phyloP scores from a whole-genome alignment of 129 eudicot species.

The Cynara cardunculus region DNA sequence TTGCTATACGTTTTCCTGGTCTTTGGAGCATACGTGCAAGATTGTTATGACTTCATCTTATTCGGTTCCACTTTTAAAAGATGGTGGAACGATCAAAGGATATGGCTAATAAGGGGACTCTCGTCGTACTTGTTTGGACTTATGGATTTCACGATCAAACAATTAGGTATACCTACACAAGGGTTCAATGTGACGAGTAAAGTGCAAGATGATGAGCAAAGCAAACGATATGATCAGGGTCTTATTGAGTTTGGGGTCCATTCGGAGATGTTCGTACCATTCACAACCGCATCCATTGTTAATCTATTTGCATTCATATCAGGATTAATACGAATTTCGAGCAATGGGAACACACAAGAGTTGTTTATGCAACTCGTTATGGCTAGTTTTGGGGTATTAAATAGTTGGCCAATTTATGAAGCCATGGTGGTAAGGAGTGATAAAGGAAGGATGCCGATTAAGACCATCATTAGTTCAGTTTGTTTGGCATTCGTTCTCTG shows the following conservation, averaged over 20 bases:
- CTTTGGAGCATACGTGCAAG: constrained; percentile 64
- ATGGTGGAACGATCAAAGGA: constrained; percentile 81
- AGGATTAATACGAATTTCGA: constrained; percentile 22
- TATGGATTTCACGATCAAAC: constrained; percentile 31
- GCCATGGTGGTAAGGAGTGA: constrained; percentile 66
- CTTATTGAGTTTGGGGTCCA: constrained; percentile 65
- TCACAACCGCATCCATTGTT: constrained; percentile 51
- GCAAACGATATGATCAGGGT: constrained; percentile 67
- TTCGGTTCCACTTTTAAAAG: constrained; percentile 39
- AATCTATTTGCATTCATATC: constrained; percentile 40
- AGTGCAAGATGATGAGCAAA: constrained; percentile 58
- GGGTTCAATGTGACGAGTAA: constrained; percentile 82
- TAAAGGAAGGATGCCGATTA: constrained; percentile 53
- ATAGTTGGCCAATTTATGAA: constrained; percentile 63
- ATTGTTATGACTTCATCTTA: constrained; percentile 53
- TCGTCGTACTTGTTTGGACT: constrained; percentile 49
- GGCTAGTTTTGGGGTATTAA: constrained; percentile 55
- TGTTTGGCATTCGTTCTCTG: constrained; percentile 36
- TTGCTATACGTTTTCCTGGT: constrained; percentile 47
- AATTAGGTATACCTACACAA: constrained; percentile 42
- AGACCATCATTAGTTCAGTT: constrained; percentile 31
- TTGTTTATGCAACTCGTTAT: constrained; percentile 41
- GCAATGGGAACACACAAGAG: constrained; percentile 15
- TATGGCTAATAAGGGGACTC: constrained; percentile 62
- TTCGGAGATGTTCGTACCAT: constrained; percentile 61